Evolutionary conservation across 2,329 filamentous ascomycete species (phyloP).

Genomic region (Ceratocystis colombiana): DNA sequence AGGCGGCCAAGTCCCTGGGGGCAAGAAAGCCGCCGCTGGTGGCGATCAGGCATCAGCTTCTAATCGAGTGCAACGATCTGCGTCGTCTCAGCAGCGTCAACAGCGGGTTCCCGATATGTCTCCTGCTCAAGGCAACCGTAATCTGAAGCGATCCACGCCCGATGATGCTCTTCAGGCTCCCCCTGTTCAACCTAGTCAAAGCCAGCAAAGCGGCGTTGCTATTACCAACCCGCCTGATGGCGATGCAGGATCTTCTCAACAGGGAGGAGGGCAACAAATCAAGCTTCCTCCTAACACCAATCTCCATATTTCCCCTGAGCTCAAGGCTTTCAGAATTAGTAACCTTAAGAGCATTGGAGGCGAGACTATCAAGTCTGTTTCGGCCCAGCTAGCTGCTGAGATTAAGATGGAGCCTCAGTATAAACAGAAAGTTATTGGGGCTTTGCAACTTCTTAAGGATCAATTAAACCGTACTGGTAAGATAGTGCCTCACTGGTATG

Average conservation of each 20-base stretch:
- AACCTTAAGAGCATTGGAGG: background rate
- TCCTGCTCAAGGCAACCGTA: constrained; percentile 36
- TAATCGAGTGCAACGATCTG: constrained; percentile 31
- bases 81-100: constrained; percentile 10
- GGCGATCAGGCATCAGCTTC: background rate
- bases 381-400: background rate
- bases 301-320: background rate
- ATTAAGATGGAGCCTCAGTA: constrained; percentile 1
- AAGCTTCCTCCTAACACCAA: background rate
- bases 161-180: constrained; percentile 34
- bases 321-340: background rate
- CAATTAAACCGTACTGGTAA: background rate
- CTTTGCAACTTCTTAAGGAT: background rate
- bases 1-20: background rate
- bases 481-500: constrained; percentile 4
- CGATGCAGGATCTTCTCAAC: background rate
- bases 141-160: constrained; percentile 42
- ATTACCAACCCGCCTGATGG: background rate
- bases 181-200: background rate
- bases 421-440: constrained; percentile 4
- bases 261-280: background rate
- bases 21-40: background rate
- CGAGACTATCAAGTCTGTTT: background rate
- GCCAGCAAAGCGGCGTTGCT: background rate
- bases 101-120: constrained; percentile 30